Evolutionary conservation across 2,329 filamentous ascomycete species (phyloP), one percentile per base, ranked within the genome.

Genomic region (Xylariaceae sp.): DNA sequence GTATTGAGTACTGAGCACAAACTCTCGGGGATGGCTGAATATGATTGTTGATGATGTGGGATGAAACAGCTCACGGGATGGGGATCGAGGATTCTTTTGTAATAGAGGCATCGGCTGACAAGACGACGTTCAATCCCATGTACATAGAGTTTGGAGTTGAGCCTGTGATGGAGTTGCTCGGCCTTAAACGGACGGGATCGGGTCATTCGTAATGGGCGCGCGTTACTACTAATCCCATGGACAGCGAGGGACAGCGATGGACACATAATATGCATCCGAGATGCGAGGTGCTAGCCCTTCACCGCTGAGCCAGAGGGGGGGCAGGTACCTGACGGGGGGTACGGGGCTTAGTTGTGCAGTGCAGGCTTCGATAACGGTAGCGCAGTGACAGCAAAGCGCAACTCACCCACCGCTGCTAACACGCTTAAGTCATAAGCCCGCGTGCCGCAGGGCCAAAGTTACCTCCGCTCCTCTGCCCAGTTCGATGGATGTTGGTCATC

Each of bases 341-440:
- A 6, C 11, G 22, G 22, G 22, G 22, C 22, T 26, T 26, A 26
- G 22, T 26, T 26, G 11, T 26, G 22, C 22, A 17, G 30, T n/a
- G 15, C 30, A 17, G 8, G 7, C 30, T 7, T n/a, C 13, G 6
- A 17, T 32, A 4, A 7, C 12, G 30, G 16, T n/a, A n/a, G 30
- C 30, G 16, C 33, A 49, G 42, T 39, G 42, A 42, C 33, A 49
- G 42, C 41, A 43, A 42, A 32, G 30, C 26, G 26, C 26, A n/a
- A 35, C 38, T 22, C 7, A 18, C 34, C 43, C 18, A 31, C 31
- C 37, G 30, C 24, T 38, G 28, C 31, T 39, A 28, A 37, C 43
- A 44, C 52, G 50, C 51, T 51, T 52, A 51, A 54, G 45, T 56
- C 55, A 56, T 54, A 55, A 54, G 43, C 50, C 53, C 54, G 53